phyloP scores from a whole-genome alignment of 331 rosid species.

The Acacia concinna region DNA sequence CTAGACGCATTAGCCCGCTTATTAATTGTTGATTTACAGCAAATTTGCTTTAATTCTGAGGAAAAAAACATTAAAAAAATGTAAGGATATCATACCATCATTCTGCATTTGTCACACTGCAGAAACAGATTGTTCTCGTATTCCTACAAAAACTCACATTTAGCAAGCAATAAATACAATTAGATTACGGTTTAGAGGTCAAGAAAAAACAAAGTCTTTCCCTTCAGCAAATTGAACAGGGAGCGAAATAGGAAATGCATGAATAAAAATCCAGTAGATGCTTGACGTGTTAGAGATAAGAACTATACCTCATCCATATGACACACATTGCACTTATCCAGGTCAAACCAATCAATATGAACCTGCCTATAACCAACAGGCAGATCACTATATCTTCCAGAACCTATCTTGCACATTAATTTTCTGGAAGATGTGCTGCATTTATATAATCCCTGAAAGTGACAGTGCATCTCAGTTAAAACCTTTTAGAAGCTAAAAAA shows the following conservation, averaged over 20 bases:
- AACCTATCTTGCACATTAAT: slow-evolving; percentile 57
- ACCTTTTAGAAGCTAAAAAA: background rate
- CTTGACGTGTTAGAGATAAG: slow-evolving; percentile 16
- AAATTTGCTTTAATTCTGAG: background rate
- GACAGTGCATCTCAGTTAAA: slow-evolving; percentile 24
- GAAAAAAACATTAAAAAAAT: background rate
- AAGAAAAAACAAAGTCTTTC: slow-evolving; percentile 13
- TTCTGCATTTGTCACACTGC: slow-evolving; percentile 99
- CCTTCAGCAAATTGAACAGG: slow-evolving; percentile 12
- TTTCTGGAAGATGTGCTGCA: slow-evolving; percentile 59
- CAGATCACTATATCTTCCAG: slow-evolving; percentile 56
- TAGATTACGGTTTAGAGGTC: background rate
- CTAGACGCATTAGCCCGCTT: background rate
- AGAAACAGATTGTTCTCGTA: slow-evolving; percentile 93
- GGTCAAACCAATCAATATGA: slow-evolving; percentile 99
- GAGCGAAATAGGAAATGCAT: slow-evolving; percentile 10
- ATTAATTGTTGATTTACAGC: background rate
- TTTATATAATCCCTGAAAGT: slow-evolving; percentile 67
- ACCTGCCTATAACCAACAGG: slow-evolving; percentile 93
- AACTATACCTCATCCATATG: slow-evolving; percentile 95
- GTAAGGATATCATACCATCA: slow-evolving; percentile 70
- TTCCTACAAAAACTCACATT: slow-evolving; percentile 58
- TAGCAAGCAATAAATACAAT: slow-evolving; percentile 35
- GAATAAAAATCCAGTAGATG: slow-evolving; percentile 1
- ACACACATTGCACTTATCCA: slow-evolving; percentile 96